These are phyloP conservation scores for Diutina scorzettiae DNA, from an alignment of 1,139 yeast genomes.

Conservation along the genomic window DNA sequence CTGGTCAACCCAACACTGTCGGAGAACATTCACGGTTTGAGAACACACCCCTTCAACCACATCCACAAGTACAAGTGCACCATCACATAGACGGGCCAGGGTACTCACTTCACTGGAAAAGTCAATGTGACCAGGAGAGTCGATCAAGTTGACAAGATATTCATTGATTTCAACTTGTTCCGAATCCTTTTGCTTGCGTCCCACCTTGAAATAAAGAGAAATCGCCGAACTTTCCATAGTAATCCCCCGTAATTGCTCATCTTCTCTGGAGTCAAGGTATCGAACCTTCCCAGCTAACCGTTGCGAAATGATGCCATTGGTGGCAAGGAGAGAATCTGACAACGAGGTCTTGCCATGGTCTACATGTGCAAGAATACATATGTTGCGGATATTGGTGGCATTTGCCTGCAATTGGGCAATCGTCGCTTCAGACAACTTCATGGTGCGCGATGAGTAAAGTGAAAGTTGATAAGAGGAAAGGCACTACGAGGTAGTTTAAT, in stretches of 20 bases:
- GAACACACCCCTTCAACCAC: constrained; percentile 98
- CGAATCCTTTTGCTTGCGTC: constrained; percentile 33
- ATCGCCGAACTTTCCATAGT: constrained; percentile 97
- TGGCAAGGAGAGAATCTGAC: constrained; percentile 84
- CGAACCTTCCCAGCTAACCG: constrained; percentile 92
- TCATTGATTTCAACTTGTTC: constrained; percentile 40
- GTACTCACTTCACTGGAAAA: constrained; percentile 94
- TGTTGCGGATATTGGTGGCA: constrained; percentile 44
- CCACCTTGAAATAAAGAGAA: constrained; percentile 66
- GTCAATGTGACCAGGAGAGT: constrained; percentile 98
- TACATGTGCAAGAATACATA: constrained; percentile 94
- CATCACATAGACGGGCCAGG: constrained; percentile 91
- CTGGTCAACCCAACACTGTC: constrained; percentile 94
- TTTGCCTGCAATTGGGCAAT: neutral
- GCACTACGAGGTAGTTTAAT: too few relatives aligned
- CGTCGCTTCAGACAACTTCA: constrained; percentile 2
- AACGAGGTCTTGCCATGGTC: constrained; percentile 97
- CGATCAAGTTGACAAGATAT: constrained; percentile 81
- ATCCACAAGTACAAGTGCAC: constrained; percentile 89
- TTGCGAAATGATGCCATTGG: constrained; percentile 93
- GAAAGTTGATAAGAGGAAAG: too few relatives aligned
- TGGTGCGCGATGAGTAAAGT: neutral
- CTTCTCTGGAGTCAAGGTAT: constrained; percentile 86
- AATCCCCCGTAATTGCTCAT: constrained; percentile 91
- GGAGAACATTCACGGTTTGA: constrained; percentile 85